These are phyloP conservation scores for Phytophthora cryptogea DNA, from an alignment of 352 stramenopile genomes.

Conservation along the genomic window DNA sequence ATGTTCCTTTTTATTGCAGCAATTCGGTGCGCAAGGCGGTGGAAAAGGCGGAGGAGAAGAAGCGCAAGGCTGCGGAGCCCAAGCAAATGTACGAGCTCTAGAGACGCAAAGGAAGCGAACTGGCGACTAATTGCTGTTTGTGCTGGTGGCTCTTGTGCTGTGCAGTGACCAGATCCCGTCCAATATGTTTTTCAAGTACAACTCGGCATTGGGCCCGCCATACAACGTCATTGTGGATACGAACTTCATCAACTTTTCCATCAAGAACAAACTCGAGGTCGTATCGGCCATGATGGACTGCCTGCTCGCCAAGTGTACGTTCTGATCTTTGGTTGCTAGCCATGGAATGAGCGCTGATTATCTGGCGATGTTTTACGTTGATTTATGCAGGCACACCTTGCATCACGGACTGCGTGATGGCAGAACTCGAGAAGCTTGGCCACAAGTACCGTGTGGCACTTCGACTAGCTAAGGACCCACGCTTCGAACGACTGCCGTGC, in stretches of 20 bases:
- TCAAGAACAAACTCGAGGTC: slow-evolving; percentile 99
- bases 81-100: slow-evolving; percentile 89
- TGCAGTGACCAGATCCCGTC: slow-evolving; percentile 94
- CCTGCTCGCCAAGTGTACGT: slow-evolving; percentile 97
- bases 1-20: slow-evolving; percentile 32
- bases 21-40: slow-evolving; percentile 82
- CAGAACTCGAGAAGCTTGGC: slow-evolving; percentile 99
- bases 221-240: slow-evolving; percentile 99
- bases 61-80: slow-evolving; percentile 89
- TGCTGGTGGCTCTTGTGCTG: slow-evolving; percentile 3
- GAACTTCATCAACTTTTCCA: slow-evolving; percentile 99
- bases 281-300: slow-evolving; percentile 99
- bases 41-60: slow-evolving; percentile 83
- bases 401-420: slow-evolving; percentile 99
- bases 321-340: not conserved
- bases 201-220: slow-evolving; percentile 96
- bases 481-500: slow-evolving; percentile 98
- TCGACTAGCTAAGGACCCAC: slow-evolving; percentile 96
- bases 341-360: not conserved
- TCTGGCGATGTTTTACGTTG: not conserved
- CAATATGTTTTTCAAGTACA: slow-evolving; percentile 99
- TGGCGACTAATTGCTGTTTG: slow-evolving; percentile 20
- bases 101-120: not conserved
- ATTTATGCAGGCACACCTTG: slow-evolving; percentile 84
- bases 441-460: slow-evolving; percentile 96